Evolutionary conservation across 108 stramenopile species (phyloP).

Genomic region (Skeletonema grethae): DNA sequence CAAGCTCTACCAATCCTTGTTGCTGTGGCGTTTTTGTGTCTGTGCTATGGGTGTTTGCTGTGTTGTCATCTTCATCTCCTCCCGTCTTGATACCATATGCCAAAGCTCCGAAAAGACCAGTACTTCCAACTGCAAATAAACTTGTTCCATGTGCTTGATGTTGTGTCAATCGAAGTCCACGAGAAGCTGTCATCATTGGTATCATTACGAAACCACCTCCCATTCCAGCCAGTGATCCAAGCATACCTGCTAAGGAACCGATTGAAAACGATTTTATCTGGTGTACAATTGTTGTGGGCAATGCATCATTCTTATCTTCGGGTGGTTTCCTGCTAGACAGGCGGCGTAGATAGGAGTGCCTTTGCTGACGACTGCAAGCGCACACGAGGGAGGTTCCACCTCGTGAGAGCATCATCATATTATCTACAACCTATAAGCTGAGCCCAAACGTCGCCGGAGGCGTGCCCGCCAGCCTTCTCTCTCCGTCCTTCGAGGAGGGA

Average conservation of each 20-base stretch:
- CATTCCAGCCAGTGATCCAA: slow-evolving; percentile 89
- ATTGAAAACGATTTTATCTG: slow-evolving; percentile 60
- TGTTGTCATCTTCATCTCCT: not conserved
- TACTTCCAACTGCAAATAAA: slow-evolving; percentile 87
- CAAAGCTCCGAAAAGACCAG: slow-evolving; percentile 85
- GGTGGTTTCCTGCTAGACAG: not conserved
- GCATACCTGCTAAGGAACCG: slow-evolving; percentile 73
- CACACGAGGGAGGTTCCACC: not conserved
- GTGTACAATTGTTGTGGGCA: slow-evolving; percentile 1
- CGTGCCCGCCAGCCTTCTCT: no score
- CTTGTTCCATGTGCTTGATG: slow-evolving; percentile 93
- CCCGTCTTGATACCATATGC: slow-evolving; percentile 57
- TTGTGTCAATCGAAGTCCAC: slow-evolving; percentile 69
- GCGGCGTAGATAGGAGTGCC: not conserved
- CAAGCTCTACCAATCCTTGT: slow-evolving; percentile 69
- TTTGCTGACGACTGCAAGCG: not conserved
- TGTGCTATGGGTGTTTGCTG: slow-evolving; percentile 1
- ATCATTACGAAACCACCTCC: slow-evolving; percentile 95
- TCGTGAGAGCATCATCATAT: not conserved
- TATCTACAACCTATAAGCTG: no score
- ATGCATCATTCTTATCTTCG: not conserved
- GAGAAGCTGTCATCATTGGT: slow-evolving; percentile 54
- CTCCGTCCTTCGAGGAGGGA: no score
- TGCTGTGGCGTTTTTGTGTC: not conserved
- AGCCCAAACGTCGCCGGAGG: no score